A percentile compares a stretch with the other conserved stretches of the same genome.
Conservation (phyloP, 2,329 filamentous ascomycete species). For the Macroventuria anomochaeta region DNA sequence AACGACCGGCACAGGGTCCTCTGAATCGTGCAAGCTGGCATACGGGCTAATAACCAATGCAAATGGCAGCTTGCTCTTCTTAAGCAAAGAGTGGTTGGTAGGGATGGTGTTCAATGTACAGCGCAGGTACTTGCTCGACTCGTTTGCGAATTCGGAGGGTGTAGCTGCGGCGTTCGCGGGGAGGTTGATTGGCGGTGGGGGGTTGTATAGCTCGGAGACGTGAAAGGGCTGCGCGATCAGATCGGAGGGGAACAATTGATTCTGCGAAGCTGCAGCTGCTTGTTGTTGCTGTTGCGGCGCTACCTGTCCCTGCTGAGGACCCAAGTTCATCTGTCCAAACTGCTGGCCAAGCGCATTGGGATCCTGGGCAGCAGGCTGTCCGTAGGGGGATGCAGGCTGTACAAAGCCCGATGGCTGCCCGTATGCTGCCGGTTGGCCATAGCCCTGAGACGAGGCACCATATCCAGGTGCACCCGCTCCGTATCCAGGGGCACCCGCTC, state of each 20-base stretch:
- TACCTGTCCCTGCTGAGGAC: constrained; percentile 55
- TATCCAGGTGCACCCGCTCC: constrained; percentile 44
- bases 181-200: constrained; percentile 87
- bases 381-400: constrained; percentile 45
- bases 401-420: constrained; percentile 40
- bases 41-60: constrained; percentile 97
- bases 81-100: constrained; percentile 88
- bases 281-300: constrained; percentile 41
- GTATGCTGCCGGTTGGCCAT: constrained; percentile 35
- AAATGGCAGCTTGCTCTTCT: constrained; percentile 93
- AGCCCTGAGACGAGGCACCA: constrained; percentile 42
- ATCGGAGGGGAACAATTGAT: constrained; percentile 91
- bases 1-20: constrained; percentile 89
- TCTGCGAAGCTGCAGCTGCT: constrained; percentile 54
- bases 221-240: constrained; percentile 93
- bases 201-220: constrained; percentile 87
- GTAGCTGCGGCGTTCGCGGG: constrained; percentile 94
- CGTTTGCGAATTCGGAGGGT: constrained; percentile 88
- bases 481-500: constrained; percentile 12
- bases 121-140: constrained; percentile 89
- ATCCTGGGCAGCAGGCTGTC: constrained; percentile 59
- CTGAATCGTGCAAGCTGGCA: constrained; percentile 86
- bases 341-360: constrained; percentile 73
- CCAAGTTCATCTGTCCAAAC: constrained; percentile 79
- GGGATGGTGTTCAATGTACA: constrained; percentile 95